A percentile compares a stretch with the other conserved stretches of the same genome.
Conservation (phyloP, 208 protist species). For the Trypanosoma avium region DNA sequence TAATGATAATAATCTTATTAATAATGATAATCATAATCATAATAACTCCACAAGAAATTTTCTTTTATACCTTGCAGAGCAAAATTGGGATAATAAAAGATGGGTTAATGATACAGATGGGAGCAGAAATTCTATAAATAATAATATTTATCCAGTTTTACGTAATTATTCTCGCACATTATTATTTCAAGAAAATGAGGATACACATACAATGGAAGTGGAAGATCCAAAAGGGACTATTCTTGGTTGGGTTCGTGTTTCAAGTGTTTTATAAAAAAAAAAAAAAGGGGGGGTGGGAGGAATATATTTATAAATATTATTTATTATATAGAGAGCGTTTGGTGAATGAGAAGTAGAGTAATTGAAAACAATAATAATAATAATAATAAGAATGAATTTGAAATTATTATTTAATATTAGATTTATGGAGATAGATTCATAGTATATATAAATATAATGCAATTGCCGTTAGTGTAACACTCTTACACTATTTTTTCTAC, state of each 20-base stretch:
- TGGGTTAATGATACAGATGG: slow-evolving; percentile 24
- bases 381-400: not conserved
- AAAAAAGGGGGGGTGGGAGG: not conserved
- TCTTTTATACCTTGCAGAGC: slow-evolving; percentile 54
- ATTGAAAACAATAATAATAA: not conserved
- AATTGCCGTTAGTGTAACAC: too few species aligned
- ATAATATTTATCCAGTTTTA: not conserved
- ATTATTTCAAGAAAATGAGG: not conserved
- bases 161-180: slow-evolving; percentile 8
- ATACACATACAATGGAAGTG: slow-evolving; percentile 3
- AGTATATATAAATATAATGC: too few species aligned
- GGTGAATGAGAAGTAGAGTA: too few species aligned
- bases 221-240: slow-evolving; percentile 3
- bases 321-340: not conserved
- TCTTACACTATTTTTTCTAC: too few species aligned
- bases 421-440: too few species aligned
- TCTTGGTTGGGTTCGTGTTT: slow-evolving; percentile 21
- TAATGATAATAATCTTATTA: too few species aligned
- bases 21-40: too few species aligned
- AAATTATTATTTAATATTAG: too few species aligned
- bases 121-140: not conserved
- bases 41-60: slow-evolving; percentile 25
- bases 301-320: not conserved
- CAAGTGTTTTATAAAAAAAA: not conserved
- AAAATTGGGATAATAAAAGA: slow-evolving; percentile 61